Evolutionary conservation across 2,329 filamentous ascomycete species (phyloP).

Genomic region (Arthrobotrys sphaeroides): DNA sequence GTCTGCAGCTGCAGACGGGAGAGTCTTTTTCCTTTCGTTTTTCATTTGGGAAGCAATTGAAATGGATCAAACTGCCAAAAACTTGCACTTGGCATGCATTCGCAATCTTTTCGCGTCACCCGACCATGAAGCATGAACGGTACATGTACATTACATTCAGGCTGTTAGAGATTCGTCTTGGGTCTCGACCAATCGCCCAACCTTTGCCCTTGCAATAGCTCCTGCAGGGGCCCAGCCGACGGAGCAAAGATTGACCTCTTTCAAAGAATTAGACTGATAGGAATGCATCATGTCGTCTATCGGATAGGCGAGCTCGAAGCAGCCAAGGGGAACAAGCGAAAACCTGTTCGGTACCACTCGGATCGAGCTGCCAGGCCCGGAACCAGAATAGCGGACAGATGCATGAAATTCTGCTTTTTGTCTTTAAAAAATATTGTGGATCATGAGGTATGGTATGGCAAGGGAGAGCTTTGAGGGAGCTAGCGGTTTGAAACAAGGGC

Average conservation of each 20-base stretch:
- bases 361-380: slow-evolving; percentile 54
- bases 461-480: not conserved
- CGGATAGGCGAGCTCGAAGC: slow-evolving; percentile 53
- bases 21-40: not conserved
- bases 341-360: slow-evolving; percentile 46
- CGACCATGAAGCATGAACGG: not conserved
- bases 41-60: not conserved
- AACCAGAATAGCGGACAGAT: slow-evolving; percentile 49
- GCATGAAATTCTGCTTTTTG: slow-evolving; percentile 41
- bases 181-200: not conserved
- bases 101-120: not conserved
- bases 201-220: not conserved
- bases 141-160: not conserved
- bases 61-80: not conserved
- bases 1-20: not conserved
- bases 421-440: slow-evolving; percentile 9
- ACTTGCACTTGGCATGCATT: not conserved
- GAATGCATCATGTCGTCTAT: slow-evolving; percentile 42
- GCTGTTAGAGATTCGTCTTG: not conserved
- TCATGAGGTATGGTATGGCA: slow-evolving; percentile 30
- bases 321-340: slow-evolving; percentile 34
- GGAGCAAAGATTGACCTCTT: not conserved
- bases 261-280: not conserved
- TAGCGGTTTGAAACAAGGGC: slow-evolving; percentile 47
- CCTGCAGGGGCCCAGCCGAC: not conserved